A percentile compares a stretch with the other conserved stretches of the same genome.
Evolutionary conservation across 2,329 filamentous ascomycete genomes (phyloP).

Genomic region (Microsporum canis): DNA sequence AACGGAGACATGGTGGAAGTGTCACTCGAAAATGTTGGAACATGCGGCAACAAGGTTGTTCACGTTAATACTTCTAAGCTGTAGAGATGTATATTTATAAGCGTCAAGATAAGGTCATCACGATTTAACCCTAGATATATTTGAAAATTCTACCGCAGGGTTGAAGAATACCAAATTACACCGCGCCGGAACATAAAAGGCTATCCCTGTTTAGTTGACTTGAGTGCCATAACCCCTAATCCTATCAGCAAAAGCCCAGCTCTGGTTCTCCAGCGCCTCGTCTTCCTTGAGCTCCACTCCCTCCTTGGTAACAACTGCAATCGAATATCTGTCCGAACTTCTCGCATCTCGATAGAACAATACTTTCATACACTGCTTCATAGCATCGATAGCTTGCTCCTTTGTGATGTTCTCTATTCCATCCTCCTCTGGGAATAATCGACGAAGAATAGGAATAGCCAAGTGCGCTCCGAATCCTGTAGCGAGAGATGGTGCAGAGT

Average conservation of each 20-base stretch:
- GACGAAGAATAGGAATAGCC: conserved; percentile 81
- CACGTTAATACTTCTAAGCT: conserved; percentile 35
- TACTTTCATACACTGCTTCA: conserved; percentile 97
- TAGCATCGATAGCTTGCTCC: conserved; percentile 66
- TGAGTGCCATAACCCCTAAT: conserved; percentile 95
- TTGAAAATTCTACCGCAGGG: neutral
- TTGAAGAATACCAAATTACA: neutral
- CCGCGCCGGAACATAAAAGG: neutral
- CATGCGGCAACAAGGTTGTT: conserved; percentile 36
- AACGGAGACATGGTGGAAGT: conserved; percentile 62
- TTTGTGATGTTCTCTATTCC: conserved; percentile 57
- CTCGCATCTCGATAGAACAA: conserved; percentile 94
- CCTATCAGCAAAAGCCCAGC: conserved; percentile 93
- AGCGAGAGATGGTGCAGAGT: conserved; percentile 73
- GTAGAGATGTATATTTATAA: conserved; percentile 15
- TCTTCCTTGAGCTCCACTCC: conserved; percentile 75
- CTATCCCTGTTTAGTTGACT: conserved; percentile 33
- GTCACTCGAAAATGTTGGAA: conserved; percentile 53
- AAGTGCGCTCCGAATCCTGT: conserved; percentile 91
- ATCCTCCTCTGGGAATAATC: conserved; percentile 72
- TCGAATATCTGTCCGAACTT: conserved; percentile 80
- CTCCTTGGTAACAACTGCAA: conserved; percentile 79
- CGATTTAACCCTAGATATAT: neutral
- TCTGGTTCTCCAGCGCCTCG: conserved; percentile 86
- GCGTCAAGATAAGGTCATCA: neutral